A percentile compares a stretch with the other conserved stretches of the same genome.
Evolutionary conservation across 176 grass and related monocot species (phyloP).

Genomic region (Oryza officinalis): DNA sequence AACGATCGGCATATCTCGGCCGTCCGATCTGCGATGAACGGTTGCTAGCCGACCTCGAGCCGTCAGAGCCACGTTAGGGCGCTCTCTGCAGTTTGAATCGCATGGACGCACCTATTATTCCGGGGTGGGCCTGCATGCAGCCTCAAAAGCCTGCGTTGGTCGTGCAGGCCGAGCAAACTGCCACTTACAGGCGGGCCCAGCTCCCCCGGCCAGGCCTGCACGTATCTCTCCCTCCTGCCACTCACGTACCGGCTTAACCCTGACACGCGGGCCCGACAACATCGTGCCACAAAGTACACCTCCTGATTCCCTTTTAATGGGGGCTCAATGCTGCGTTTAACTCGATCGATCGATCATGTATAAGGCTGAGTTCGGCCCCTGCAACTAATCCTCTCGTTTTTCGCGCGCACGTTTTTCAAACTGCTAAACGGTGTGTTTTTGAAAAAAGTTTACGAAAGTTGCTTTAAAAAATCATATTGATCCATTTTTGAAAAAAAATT

Average conservation of each 20-base stretch:
- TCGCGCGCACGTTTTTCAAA: too few species aligned
- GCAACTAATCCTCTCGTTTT: too few species aligned
- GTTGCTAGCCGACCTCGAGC: neutral
- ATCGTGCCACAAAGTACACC: neutral
- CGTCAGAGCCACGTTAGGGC: neutral
- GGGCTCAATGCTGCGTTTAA: neutral
- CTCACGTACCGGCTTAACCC: neutral
- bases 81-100: conserved; percentile 14
- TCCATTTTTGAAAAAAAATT: too few species aligned
- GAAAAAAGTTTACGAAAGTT: too few species aligned
- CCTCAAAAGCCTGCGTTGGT: neutral
- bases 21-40: neutral
- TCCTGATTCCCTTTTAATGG: neutral
- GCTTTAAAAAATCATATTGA: too few species aligned
- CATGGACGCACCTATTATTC: neutral
- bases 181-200: neutral
- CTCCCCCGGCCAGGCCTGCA: neutral
- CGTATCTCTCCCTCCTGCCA: neutral
- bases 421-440: too few species aligned
- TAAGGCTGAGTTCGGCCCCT: too few species aligned
- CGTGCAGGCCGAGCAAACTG: neutral
- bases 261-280: neutral
- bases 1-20: neutral
- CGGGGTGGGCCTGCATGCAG: neutral
- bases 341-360: neutral